Conservation (phyloP, 805 yeast species). For the Brettanomyces naardenensis region DNA sequence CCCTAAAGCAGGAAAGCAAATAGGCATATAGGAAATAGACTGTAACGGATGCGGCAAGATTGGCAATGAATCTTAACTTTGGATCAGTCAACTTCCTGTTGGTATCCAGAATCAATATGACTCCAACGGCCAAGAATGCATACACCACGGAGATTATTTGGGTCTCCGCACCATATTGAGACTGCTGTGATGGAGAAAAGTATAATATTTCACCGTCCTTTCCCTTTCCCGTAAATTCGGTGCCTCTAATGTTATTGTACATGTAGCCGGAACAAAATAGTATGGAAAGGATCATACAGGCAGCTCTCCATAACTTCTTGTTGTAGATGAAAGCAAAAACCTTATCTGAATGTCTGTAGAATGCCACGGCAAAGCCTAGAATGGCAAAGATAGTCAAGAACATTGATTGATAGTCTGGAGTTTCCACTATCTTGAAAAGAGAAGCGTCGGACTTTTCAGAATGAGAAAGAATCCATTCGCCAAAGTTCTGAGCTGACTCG, state of each 20-base stretch:
- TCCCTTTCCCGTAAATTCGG: slow-evolving; percentile 49
- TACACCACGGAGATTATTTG: slow-evolving; percentile 73
- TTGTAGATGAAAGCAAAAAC: slow-evolving; percentile 36
- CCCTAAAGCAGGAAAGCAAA: slow-evolving; percentile 54
- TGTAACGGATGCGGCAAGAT: slow-evolving; percentile 33
- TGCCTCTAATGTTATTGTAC: slow-evolving; percentile 80
- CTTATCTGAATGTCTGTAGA: slow-evolving; percentile 24
- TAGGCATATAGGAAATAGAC: slow-evolving; percentile 56
- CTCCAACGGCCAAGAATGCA: slow-evolving; percentile 54
- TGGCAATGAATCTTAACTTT: slow-evolving; percentile 41
- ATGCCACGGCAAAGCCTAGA: slow-evolving; percentile 18
- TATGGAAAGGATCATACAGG: slow-evolving; percentile 54
- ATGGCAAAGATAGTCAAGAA: slow-evolving; percentile 22
- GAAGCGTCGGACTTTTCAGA: slow-evolving; percentile 13
- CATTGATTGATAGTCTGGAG: slow-evolving; percentile 30
- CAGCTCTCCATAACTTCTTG: slow-evolving; percentile 64
- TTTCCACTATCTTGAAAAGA: slow-evolving; percentile 30
- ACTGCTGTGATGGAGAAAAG: slow-evolving; percentile 53
- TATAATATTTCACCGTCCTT: slow-evolving; percentile 31
- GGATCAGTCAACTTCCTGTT: slow-evolving; percentile 42
- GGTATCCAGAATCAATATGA: slow-evolving; percentile 51
- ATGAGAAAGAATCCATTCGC: slow-evolving; percentile 26
- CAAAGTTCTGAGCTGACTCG: slow-evolving; percentile 25
- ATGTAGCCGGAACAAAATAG: slow-evolving; percentile 84
- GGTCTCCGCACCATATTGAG: slow-evolving; percentile 82